Base-by-base conservation (phyloP, 1,139 yeast species). In the Nakaseomyces bracarensis region DNA sequence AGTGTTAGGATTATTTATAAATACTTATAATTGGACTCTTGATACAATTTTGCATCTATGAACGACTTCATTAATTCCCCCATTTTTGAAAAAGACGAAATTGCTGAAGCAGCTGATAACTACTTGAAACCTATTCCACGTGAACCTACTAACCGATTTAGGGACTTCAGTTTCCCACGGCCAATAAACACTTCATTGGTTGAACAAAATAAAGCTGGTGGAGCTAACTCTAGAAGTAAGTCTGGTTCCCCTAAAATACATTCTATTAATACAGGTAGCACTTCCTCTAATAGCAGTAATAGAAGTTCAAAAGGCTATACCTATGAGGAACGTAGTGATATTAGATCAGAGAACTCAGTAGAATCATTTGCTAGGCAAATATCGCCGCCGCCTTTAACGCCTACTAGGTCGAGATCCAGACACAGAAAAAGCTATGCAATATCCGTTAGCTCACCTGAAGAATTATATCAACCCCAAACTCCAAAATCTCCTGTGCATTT, bases 371-470 rank as follows among this genome's bases (percentile, higher is more conserved):
- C 22, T 19, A 30, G 4, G 13, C 14, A 25, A 1, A 21, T 13
- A 11, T 2, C 36, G 3, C 36, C 36, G 4, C 36, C 36, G 4
- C 36, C 36, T 3, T 16, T 33, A 4, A 33, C 36, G 6, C 36
- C 36, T 13, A 20, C 36, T 7, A 21, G 36, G 11, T 33, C 36
- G 10, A 30, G 35, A 34, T 18, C 27, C 15, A 23, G 22, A 19
- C 45, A 44, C 38, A 40, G 45, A 21, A 46, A 43, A 22, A 43
- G 46, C 23, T 36, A 43, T 26, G 46, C 46, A 3, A 43, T 46
- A 13, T 46, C 48, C 6, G 36, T 33, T 4, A 33, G 36, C n/a
- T 20, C 36, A 7, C 36, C 36, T 8, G 36, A 33, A 15, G 36
- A 33, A 21, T 14, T 33, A 11, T 33, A 33, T 21, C 18, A 7